phyloP scores from a whole-genome alignment of 441 rosid species.

The Aquilaria agallochum region DNA sequence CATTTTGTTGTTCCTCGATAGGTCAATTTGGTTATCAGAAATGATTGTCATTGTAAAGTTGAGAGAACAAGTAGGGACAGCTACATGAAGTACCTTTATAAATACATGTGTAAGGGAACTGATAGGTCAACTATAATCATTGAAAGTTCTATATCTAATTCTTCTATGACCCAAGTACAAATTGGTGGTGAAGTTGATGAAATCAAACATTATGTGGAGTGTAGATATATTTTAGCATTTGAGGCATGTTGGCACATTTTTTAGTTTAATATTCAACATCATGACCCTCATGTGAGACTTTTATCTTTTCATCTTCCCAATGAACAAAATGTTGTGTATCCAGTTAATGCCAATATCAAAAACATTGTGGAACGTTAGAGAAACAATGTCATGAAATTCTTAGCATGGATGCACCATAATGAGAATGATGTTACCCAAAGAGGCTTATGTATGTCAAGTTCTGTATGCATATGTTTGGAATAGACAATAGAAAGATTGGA shows the following conservation, averaged over 20 bases:
- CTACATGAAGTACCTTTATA: background rate
- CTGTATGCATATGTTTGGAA: background rate
- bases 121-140: background rate
- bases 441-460: background rate
- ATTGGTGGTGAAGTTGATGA: background rate
- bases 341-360: background rate
- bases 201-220: background rate
- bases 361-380: background rate
- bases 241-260: background rate
- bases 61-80: background rate
- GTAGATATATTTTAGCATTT: background rate
- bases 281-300: background rate
- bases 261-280: background rate
- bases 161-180: no score
- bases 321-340: background rate
- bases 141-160: no score
- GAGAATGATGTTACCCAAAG: background rate
- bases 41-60: background rate
- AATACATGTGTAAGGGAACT: background rate
- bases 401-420: background rate
- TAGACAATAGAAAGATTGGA: no score
- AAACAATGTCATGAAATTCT: background rate
- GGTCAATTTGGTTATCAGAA: background rate
- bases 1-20: background rate
- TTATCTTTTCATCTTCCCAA: background rate